phyloP scores from a whole-genome alignment of 768 basidiomycete genomes.

The Hygrocybe coccinea region DNA sequence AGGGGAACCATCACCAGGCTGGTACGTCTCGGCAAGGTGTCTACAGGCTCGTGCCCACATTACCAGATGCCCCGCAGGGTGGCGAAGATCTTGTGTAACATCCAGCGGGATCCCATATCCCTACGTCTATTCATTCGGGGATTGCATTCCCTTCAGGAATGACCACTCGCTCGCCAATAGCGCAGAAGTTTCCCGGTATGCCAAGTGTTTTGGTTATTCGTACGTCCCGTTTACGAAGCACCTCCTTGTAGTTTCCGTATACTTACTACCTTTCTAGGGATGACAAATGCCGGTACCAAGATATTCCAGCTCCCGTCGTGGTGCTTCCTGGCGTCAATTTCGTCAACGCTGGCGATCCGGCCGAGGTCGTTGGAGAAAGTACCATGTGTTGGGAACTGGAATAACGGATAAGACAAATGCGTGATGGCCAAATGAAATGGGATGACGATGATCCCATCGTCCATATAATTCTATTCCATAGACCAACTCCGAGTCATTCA shows the following conservation, averaged over 20 bases:
- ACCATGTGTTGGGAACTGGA: neutral
- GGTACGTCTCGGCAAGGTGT: too few species aligned
- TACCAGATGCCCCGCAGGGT: too few species aligned
- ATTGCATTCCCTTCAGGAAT: neutral
- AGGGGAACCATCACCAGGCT: too few species aligned
- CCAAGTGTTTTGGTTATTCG: neutral
- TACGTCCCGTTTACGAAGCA: neutral
- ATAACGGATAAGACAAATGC: neutral
- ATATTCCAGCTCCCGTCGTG: neutral
- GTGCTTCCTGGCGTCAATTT: constrained; percentile 2
- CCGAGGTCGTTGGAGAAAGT: neutral
- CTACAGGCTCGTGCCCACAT: too few species aligned
- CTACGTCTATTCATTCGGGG: neutral
- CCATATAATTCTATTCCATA: neutral
- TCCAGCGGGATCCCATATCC: too few species aligned
- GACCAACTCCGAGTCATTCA: too few species aligned
- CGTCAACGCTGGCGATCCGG: neutral
- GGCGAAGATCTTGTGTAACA: too few species aligned
- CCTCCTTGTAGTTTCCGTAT: neutral
- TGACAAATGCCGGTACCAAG: neutral
- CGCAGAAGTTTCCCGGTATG: neutral
- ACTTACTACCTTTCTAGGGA: neutral
- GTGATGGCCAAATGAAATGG: too few species aligned
- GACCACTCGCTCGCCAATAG: neutral
- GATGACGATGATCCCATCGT: neutral